Base-by-base conservation (phyloP, 768 basidiomycete genomes). In the Boletellus ananiceps region DNA sequence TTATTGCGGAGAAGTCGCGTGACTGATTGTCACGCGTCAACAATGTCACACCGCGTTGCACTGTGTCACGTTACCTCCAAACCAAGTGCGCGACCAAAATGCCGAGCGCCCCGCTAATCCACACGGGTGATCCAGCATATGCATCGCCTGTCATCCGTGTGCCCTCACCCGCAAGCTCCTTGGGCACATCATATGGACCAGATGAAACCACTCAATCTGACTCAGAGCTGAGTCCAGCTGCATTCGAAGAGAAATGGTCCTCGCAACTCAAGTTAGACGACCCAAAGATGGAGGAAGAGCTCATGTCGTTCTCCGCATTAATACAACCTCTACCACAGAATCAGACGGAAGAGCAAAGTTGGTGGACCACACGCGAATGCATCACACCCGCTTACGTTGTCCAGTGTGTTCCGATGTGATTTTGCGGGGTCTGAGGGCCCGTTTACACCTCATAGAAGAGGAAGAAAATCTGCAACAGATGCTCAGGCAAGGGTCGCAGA, bases 151-250 rank as follows among this genome's bases (percentile, higher is more conserved):
- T 77, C 49, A 69, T 76, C 18, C 72, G 76, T 32, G 68, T 71
- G 8, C 69, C 74, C 5, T 77, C 76, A 2, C 77, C 76, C 27
- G 72, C 72, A 8, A 74, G 71, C 44, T 74, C 76, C 13, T 67
- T 77, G 42, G 75, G 71, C 33, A 76, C 76, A 36, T 66, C 71
- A n/a, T 76, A 76, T 29, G 73, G 70, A 7, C 64, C 63, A 14
- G 77, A 77, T 56, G 72, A 75, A 53, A 76, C 77, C n/a, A 58
- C 57, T 33, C 60, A 60, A n/a, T 69, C 68, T 4, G 76, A 77
- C 48, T 51, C 51, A n/a, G 68, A 66, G 50, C 60, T 77, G 34
- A 60, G 63, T 40, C 61, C 69, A 41, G 62, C 68, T 47, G 69
- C 63, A 3, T 74, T 77, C 49, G 65, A 63, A 35, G 52, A 60